Evolutionary conservation across 441 rosid species (phyloP), one percentile per base, ranked within the genome.

Genomic region (Croton setiger): DNA sequence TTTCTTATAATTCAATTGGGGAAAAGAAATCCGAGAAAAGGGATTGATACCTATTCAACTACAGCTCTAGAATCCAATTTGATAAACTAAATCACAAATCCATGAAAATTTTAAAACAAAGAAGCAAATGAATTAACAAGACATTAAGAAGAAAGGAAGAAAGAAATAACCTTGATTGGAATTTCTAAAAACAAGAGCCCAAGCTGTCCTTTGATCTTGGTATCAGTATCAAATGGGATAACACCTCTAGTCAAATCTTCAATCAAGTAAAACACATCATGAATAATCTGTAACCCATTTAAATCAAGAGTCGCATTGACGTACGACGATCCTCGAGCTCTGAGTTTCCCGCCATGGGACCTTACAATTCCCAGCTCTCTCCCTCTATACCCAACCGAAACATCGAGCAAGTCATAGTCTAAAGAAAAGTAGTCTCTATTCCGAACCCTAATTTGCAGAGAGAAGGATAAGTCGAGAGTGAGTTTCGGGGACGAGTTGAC

Each of bases 181-280:
- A 92, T 63, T 53, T 69, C 64, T 66, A 88, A 73, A 70, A 88
- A 72, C 27, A 86, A 74, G 37, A 90, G 64, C 39, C 92, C 87
- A 43, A 90, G 79, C 43, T 75, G 55, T 37, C 98, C 98, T 54
- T 76, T 66, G 49, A 92, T 84, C 66, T 45, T 37, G 11, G 90
- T 80, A 61, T 66, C 55, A 2, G 95, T 80, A 69, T 87, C 95
- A 69, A 90, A 87, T 23, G 89, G 86, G 18, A 92, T 63, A 17
- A 84, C 77, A 43, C 95, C 98, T 48, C 73, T 84, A 18, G 86
- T 79, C 75, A 83, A 76, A 81, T 90, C 96, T 69, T 77, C 81
- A 21, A 91, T 81, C 87, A 91, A 81, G 76, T 89, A 88, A 80
- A 91, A 68, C 41, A 78, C 87, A 69, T 93, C 98, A 53, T 86